A percentile compares a stretch with the other conserved stretches of the same genome.
phyloP scores from a whole-genome alignment of 257 asterid species.

The Lithospermum erythrorhizon region DNA sequence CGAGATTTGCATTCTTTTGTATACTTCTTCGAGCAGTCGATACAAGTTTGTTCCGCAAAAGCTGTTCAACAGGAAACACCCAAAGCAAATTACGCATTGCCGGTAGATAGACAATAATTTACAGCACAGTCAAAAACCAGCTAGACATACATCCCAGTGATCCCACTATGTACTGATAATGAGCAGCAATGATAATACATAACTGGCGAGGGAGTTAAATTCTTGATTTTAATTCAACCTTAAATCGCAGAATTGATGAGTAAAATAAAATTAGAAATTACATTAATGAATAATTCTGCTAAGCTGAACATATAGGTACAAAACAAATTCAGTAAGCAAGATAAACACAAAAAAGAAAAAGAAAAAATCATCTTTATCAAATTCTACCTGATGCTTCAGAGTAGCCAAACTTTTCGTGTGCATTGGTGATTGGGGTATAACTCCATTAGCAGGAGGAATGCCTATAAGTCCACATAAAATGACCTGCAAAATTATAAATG shows the following conservation, averaged over 20 bases:
- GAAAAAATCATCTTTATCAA: not conserved
- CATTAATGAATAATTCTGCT: too few species aligned
- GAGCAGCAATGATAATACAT: too few species aligned
- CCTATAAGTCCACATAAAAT: conserved; percentile 89
- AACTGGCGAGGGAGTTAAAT: too few species aligned
- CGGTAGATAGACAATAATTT: not conserved
- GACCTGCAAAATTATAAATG: conserved; percentile 33
- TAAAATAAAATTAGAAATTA: too few species aligned
- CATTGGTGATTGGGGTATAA: conserved; percentile 98
- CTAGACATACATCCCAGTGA: too few species aligned
- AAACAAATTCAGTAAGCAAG: not conserved
- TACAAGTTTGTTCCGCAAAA: conserved; percentile 77
- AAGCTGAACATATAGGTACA: too few species aligned
- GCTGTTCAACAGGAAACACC: conserved; percentile 37
- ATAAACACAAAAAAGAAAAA: not conserved
- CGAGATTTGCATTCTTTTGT: conserved; percentile 49
- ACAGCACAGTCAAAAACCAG: not conserved
- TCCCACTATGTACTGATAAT: too few species aligned
- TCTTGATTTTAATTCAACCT: too few species aligned
- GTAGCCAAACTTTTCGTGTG: conserved; percentile 96
- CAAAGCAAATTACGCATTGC: not conserved
- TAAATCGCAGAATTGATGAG: too few species aligned
- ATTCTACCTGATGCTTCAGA: conserved; percentile 80
- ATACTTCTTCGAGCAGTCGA: conserved; percentile 69
- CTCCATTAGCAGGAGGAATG: conserved; percentile 98